Base-by-base conservation (phyloP, 1,139 yeast genomes). In the Nadsonia starkeyi-henricii region DNA sequence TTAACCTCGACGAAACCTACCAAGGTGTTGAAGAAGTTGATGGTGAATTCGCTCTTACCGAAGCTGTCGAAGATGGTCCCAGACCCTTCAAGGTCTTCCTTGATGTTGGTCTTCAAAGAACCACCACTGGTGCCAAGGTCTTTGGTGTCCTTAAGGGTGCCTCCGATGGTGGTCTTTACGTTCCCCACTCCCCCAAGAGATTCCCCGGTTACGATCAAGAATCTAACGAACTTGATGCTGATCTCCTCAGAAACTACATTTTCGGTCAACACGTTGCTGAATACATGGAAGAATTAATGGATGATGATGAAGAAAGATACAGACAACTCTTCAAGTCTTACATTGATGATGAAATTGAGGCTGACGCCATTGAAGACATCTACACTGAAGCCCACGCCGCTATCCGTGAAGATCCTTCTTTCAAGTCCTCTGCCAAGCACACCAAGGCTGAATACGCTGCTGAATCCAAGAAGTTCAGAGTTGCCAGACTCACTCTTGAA, bases 151-250 rank as follows among this genome's bases (percentile, higher is more conserved):
- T 93, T 71, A 91, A 91, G 84, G 99, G 99, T 85, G 98, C 98
- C 70, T 89, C 97, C 58, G 99, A 91, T 73, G 99, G 98, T 85
- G 99, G 99, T 68, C 79, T 91, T 68, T 86, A 85, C 89, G 79
- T 91, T 70, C 99, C 99, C 63, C 99, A 91, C 89, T 86, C 95
- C 64, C 85, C 95, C 70, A 89, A 89, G 82, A 89, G 98, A 84
- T 91, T 89, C 96, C 99, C 99, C 75, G 99, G 98, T 78, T 91
- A 91, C 94, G 99, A 91, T 76, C 85, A 89, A 67, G 99, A 91
- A 79, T 70, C 84, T 65, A 96, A 89, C 78, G 98, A 91, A 77
- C 82, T 93, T 69, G 98, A 91, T 70, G 88, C 96, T 66, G 98
- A 93, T 71, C 75, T 81, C 64, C 84, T 93, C 75, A 88, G 97